Base-by-base conservation (phyloP, 495 filamentous ascomycete species). In the Aspergillus nidulans region DNA sequence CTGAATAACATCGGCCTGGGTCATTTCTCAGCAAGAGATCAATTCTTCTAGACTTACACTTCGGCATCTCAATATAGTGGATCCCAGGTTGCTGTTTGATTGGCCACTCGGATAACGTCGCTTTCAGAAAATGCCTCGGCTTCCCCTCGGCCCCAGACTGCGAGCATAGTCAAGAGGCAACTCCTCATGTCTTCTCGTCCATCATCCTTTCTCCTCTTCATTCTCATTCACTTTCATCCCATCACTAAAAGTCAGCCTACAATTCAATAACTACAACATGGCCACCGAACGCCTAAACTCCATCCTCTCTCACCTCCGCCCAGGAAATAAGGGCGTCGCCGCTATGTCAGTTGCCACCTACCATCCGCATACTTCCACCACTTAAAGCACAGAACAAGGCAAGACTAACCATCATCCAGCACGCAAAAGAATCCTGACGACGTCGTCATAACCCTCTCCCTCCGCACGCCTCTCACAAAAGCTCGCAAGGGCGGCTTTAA, bases 341-440 rank as follows among this genome's bases (percentile, higher is more conserved):
- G 72, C 85, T 48, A 91, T 97, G 92, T 95, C 82, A 78, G 84
- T 52, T 6, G 4, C 24, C 16, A 53, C 40, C 28, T 45, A 23
- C 7, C 36, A 42, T 44, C 50, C 34, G 30, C 30, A 34, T 28
- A 50, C 39, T 32, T 28, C 19, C 16, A 34, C 12, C 8, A 21
- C 15, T 28, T 30, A 51, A 16, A 32, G 6, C 39, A 13, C 1
- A 52, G 26, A 21, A 24, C 23, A 26, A 49, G 46, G 44, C 57
- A 56, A 40, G 45, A 53, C 40, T 19, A 41, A 41, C n/a, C 49
- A 47, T 62, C 6, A 49, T 49, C 8, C 30, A 97, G 92, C 70
- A 94, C 89, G 19, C 85, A 89, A 54, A 92, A 97, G 78, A 95
- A 92, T 69, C 84, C 92, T 55, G 94, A 98, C 71, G 94, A 98